A percentile compares a stretch with the other conserved stretches of the same genome.
Conservation (phyloP, 345 rosid species). For the thale cress (Arabidopsis thaliana) region TAIR10.1 NC_003075.7:16495001-16495500, state of each 20-base stretch:
- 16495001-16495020: conserved; percentile 75
- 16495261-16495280: conserved; percentile 77
- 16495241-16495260: conserved; percentile 87
- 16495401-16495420: conserved; percentile 81
- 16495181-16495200: conserved; percentile 68
- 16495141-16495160: conserved; percentile 76
- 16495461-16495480: conserved; percentile 86
- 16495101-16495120: conserved; percentile 74
- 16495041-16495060: conserved; percentile 62
- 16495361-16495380: conserved; percentile 86
- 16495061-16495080: conserved; percentile 62
- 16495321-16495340: conserved; percentile 70
- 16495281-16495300: conserved; percentile 60
- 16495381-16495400: conserved; percentile 92
- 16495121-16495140: conserved; percentile 68
- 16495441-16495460: conserved; percentile 89
- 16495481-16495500: conserved; percentile 92
- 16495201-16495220: conserved; percentile 71
- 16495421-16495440: conserved; percentile 62
- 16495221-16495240: conserved; percentile 67
- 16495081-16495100: conserved; percentile 69
- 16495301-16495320: conserved; percentile 61
- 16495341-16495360: conserved; percentile 83
- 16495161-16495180: conserved; percentile 64
- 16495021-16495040: conserved; percentile 71